These are phyloP conservation scores for Fusarium domesticum DNA, from an alignment of 2,329 filamentous ascomycete genomes.

Conservation along the genomic window DNA sequence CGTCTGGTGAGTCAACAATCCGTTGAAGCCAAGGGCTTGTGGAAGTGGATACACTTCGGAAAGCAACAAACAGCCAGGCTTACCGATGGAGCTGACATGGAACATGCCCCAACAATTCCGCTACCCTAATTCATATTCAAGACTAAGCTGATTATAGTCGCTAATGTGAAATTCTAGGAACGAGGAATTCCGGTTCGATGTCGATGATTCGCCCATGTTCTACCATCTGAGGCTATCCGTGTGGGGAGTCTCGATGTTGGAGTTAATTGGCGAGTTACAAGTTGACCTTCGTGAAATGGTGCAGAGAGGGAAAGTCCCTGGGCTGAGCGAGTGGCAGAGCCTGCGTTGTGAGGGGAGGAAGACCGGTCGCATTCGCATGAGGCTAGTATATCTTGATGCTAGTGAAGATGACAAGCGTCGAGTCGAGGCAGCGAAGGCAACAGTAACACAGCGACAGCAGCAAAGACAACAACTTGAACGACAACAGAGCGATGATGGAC, in stretches of 20 bases:
- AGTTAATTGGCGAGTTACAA: constrained; percentile 26
- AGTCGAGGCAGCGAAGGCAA: constrained; percentile 16
- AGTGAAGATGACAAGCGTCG: constrained; percentile 22
- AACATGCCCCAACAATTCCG: constrained; percentile 1
- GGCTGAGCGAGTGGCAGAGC: constrained; percentile 22
- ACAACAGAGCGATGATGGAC: constrained; percentile 24
- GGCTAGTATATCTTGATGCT: constrained; percentile 18
- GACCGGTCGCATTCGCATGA: constrained; percentile 20
- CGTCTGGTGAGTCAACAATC: constrained; percentile 24
- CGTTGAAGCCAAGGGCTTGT: constrained; percentile 2
- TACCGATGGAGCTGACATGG: no score
- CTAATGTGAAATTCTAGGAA: constrained; percentile 25
- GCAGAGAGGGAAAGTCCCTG: constrained; percentile 16
- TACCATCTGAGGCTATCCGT: constrained; percentile 26
- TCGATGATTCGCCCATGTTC: constrained; percentile 28
- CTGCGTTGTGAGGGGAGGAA: constrained; percentile 18
- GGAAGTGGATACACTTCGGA: constrained; percentile 7
- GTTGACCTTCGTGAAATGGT: constrained; percentile 26
- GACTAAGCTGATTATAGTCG: constrained; percentile 6
- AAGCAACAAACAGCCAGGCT: background rate
- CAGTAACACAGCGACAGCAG: constrained; percentile 15
- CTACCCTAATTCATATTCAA: constrained; percentile 7
- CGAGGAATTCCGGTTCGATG: constrained; percentile 25
- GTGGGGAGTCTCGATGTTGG: constrained; percentile 26
- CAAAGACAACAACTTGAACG: constrained; percentile 15